phyloP scores from a whole-genome alignment of 805 yeast species.

The Wickerhamomyces xylosicus region DNA sequence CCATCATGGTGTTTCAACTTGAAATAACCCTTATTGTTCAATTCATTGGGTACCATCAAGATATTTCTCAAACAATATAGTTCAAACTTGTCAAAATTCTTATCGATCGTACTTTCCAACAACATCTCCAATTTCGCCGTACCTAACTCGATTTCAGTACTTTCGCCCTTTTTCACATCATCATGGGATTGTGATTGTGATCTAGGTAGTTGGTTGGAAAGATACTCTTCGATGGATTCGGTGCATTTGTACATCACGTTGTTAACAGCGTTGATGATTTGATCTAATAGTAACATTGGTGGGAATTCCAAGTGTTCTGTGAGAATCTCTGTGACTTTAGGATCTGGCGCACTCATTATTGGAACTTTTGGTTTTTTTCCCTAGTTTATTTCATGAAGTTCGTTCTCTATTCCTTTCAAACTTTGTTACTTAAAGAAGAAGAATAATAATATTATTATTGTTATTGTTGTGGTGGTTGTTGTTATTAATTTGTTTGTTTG shows the following conservation, averaged over 20 bases:
- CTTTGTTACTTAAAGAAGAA: no score
- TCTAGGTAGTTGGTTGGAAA: slow-evolving; percentile 23
- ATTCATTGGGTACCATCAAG: slow-evolving; percentile 47
- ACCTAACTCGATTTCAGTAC: slow-evolving; percentile 64
- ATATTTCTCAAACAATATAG: slow-evolving; percentile 72
- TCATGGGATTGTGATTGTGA: slow-evolving; percentile 11
- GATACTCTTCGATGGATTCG: slow-evolving; percentile 61
- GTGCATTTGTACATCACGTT: slow-evolving; percentile 77
- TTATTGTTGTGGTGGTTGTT: no score
- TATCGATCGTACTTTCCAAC: slow-evolving; percentile 66
- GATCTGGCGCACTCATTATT: slow-evolving; percentile 11
- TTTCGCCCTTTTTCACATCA: slow-evolving; percentile 18
- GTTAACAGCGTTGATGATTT: slow-evolving; percentile 80
- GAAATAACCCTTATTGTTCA: slow-evolving; percentile 49
- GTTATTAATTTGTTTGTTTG: no score
- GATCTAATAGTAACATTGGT: slow-evolving; percentile 76
- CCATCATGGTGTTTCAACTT: slow-evolving; percentile 59
- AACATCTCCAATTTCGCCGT: slow-evolving; percentile 72
- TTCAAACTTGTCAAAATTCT: slow-evolving; percentile 80
- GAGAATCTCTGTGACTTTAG: slow-evolving; percentile 36
- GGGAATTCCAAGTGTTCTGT: slow-evolving; percentile 85
- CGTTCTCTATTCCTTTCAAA: no score
- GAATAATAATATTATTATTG: no score
- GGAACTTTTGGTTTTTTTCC: no score
- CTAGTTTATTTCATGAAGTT: no score